Evolutionary conservation across 1,284 basidiomycete genomes (phyloP), one percentile per base, ranked within the genome.

Genomic region (Fomitopsis palustris): DNA sequence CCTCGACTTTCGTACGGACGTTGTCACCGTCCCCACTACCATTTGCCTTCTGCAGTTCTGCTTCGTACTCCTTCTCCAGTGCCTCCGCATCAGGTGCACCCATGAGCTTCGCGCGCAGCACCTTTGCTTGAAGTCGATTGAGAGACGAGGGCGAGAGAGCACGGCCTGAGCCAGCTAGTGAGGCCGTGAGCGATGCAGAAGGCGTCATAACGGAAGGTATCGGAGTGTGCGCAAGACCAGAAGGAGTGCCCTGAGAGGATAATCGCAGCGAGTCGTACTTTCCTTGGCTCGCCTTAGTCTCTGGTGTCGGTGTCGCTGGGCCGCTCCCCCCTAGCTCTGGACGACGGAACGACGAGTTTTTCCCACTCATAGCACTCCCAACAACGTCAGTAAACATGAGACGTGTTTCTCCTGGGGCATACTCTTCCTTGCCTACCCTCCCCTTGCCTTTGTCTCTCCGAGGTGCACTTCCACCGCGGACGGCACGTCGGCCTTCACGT

Each of bases 121-220:
- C 95, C 65, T 90, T 90, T 7, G 96, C 97, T 74, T 98, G 96
- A 1, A 99, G 77, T 68, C 89, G 91, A 75, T 99, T 99, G 43
- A 99, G 80, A 37, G 90, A 91, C 31, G 88, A 87, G 6, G 88
- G 86, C 0, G 88, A 89, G 59, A 90, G 68, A 2, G 79, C 79
- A 6, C 85, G 77, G 2, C 49, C 49, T 52, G 49, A 52, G 7
- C 49, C 49, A 19, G 70, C 62, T 39, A 72, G 78, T 9, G 73
- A 69, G 41, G 72, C 73, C 19, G 74, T 68, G 16, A 72, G 68
- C 10, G 72, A 68, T 3, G 75, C 67, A 10, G 86, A 80, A 0
- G 94, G 95, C 0, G 93, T 92, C 80, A 96, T 88, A 2, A 95
- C 93, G 4, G 87, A 88, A 0, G 95, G 95, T 52, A 97, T 88